These are phyloP conservation scores for Paecilomyces fulvus DNA, from an alignment of 2,329 filamentous ascomycete genomes.

Conservation along the genomic window DNA sequence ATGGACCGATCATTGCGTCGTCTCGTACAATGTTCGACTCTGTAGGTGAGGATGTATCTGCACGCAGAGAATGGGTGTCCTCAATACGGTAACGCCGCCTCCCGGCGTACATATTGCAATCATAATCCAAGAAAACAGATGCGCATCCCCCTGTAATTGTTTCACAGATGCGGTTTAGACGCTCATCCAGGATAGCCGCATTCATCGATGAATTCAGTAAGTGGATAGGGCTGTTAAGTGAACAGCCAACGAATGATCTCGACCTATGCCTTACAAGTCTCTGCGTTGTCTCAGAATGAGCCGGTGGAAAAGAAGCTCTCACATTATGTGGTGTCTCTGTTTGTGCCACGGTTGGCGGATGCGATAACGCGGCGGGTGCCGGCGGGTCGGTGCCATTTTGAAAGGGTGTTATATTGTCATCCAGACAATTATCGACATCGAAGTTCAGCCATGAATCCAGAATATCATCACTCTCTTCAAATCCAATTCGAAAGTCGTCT, in stretches of 20 bases:
- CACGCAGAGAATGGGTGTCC: neutral
- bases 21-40: neutral
- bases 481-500: neutral
- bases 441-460: neutral
- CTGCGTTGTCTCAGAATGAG: neutral
- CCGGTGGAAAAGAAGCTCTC: neutral
- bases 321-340: neutral
- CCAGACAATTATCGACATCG: neutral
- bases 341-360: neutral
- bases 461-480: neutral
- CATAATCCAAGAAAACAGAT: neutral
- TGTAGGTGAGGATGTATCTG: neutral
- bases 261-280: constrained; percentile 4
- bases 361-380: neutral
- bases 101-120: neutral
- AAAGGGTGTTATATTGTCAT: neutral
- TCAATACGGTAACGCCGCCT: neutral
- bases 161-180: neutral
- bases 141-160: neutral
- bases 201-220: constrained; percentile 16
- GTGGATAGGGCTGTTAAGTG: constrained; percentile 12
- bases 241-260: constrained; percentile 5
- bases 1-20: too few relatives aligned
- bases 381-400: neutral
- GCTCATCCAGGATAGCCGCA: neutral